Evolutionary conservation across 2,329 filamentous ascomycete species (phyloP).

Genomic region (Phoma sp.): DNA sequence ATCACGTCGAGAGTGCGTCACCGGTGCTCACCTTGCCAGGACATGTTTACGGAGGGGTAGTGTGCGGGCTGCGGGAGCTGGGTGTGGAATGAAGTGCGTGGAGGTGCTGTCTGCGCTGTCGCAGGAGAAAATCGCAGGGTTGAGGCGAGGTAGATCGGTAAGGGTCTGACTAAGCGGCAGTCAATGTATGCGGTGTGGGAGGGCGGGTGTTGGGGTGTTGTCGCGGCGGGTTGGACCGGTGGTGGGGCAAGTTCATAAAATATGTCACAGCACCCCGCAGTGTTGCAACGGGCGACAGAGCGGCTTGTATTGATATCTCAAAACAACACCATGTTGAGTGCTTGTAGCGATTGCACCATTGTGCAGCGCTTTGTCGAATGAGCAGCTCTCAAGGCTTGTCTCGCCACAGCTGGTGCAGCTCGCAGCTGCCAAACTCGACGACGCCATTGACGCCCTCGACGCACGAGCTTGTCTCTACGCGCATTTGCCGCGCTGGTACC

Average conservation of each 20-base stretch:
- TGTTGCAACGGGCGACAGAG: constrained; percentile 10
- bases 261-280: constrained; percentile 5
- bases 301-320: background rate
- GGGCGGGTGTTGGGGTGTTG: constrained; percentile 23
- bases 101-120: constrained; percentile 17
- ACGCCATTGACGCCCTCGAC: background rate
- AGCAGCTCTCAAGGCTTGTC: background rate
- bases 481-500: constrained; percentile 7
- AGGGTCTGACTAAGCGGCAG: constrained; percentile 34
- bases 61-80: constrained; percentile 33
- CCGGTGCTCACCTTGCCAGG: constrained; percentile 50
- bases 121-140: constrained; percentile 24
- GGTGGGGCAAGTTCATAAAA: constrained; percentile 14
- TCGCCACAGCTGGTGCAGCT: background rate
- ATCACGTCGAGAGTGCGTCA: constrained; percentile 9
- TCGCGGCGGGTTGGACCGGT: constrained; percentile 26
- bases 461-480: constrained; percentile 5
- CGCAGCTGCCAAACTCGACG: constrained; percentile 1
- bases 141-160: constrained; percentile 21
- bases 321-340: background rate
- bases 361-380: constrained; percentile 6
- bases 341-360: constrained; percentile 6
- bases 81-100: constrained; percentile 18
- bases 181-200: constrained; percentile 34
- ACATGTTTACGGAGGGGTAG: constrained; percentile 46